Base-by-base conservation (phyloP, 306 rosid genomes). In the Pyrus pyrifolia region DNA sequence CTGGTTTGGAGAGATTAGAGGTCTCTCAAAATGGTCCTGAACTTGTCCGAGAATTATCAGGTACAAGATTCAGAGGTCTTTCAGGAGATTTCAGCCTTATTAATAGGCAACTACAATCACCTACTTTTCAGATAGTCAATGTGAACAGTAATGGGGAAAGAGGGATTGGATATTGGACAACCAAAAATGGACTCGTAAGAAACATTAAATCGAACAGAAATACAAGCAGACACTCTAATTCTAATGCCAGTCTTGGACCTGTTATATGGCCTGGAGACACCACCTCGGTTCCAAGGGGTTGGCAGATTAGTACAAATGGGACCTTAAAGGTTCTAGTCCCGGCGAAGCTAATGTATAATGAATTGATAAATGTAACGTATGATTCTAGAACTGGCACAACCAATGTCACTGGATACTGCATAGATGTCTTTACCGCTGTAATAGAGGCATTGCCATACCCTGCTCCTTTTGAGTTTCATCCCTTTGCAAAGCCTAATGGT, bases 211-310 rank as follows among this genome's bases (percentile, higher is more conserved):
- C 13, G 0, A 9, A 12, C 18, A 4, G 10, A 38, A 78, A 68
- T 8, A 15, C 29, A 72, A 52, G 22, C 44, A 46, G 2, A 51
- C 55, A 15, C 8, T 64, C 68, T 17, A 8, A 23, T 1, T 64
- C 68, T 4, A 64, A 64, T 7, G 11, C 13, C 68, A 64, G 22
- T 8, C 23, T 64, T 30, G 22, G 78, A 51, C 51, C 76, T 0
- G 15, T 86, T 62, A 74, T 83, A 12, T 86, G 95, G 97, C 95
- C 97, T 2, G 97, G 95, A 35, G 87, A 89, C n/a, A 44, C 73
- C 0, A 0, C 31, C 31, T 62, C 62, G 15, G 0, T 6, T 53
- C 94, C 95, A 4, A 85, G 61, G 57, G 95, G 93, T 3, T 88
- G 89, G 91, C 81, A 83, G 45, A 77, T 78, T 62, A 91, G 93